Percentiles rank a stretch among this genome's conserved stretches.
These are phyloP conservation scores for Thalassiosira livingstoniorum DNA, from an alignment of 352 stramenopile genomes.

Conservation along the genomic window DNA sequence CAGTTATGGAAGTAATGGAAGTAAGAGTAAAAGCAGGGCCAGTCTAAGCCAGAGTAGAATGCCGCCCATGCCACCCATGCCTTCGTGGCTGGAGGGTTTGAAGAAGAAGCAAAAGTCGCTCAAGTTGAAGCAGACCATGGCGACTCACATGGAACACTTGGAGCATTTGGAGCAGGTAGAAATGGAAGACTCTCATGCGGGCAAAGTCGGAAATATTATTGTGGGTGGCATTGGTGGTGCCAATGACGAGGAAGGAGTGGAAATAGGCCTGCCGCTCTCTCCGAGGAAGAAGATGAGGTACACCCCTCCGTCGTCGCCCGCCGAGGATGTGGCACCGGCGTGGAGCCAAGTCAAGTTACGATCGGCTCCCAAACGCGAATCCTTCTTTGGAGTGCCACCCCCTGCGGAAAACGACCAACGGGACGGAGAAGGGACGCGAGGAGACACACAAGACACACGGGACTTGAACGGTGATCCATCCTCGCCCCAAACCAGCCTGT, in stretches of 20 bases:
- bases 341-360: slow-evolving; percentile 58
- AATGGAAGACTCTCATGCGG: too few relatives aligned
- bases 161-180: not conserved
- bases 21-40: too few relatives aligned
- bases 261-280: slow-evolving; percentile 7
- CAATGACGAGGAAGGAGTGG: not conserved
- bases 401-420: not conserved
- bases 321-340: slow-evolving; percentile 10
- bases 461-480: not conserved
- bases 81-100: slow-evolving; percentile 47
- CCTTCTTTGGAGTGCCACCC: not conserved
- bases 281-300: slow-evolving; percentile 45
- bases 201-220: too few relatives aligned
- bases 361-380: slow-evolving; percentile 37
- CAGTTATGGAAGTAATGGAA: too few relatives aligned
- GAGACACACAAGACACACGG: not conserved
- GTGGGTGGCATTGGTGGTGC: too few relatives aligned
- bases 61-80: too few relatives aligned
- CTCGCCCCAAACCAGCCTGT: slow-evolving; percentile 3
- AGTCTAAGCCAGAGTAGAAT: too few relatives aligned
- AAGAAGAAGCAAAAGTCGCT: slow-evolving; percentile 60
- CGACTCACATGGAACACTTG: not conserved
- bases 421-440: not conserved
- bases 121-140: slow-evolving; percentile 21
- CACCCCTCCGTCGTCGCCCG: slow-evolving; percentile 26